phyloP scores from a whole-genome alignment of 768 basidiomycete genomes.

The Kwoniella heveanensis region DNA sequence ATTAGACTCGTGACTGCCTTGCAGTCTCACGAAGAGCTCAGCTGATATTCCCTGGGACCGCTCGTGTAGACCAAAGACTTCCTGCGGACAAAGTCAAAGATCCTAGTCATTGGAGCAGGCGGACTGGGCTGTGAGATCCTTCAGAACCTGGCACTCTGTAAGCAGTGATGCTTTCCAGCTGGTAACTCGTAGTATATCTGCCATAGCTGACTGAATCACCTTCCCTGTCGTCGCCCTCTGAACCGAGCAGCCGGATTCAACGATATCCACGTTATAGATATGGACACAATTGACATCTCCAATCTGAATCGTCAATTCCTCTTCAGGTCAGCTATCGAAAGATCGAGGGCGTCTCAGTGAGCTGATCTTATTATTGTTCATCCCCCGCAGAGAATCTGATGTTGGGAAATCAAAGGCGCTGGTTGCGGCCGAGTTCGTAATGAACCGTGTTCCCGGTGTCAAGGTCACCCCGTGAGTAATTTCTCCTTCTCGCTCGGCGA shows the following conservation, averaged over 20 bases:
- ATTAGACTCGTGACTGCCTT: too few species aligned
- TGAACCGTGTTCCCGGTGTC: slow-evolving; percentile 94
- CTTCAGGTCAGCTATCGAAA: slow-evolving; percentile 68
- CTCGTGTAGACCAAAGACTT: slow-evolving; percentile 83
- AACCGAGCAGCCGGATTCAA: slow-evolving; percentile 74
- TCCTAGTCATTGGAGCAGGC: slow-evolving; percentile 96
- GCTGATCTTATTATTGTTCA: slow-evolving; percentile 14
- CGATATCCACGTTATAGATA: slow-evolving; percentile 99
- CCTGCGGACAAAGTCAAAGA: slow-evolving; percentile 78
- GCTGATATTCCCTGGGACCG: neutral
- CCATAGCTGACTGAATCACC: neutral
- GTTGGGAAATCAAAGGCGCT: slow-evolving; percentile 93
- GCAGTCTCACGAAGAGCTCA: neutral
- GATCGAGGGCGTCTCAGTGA: neutral
- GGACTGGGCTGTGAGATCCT: slow-evolving; percentile 96
- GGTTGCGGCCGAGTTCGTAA: slow-evolving; percentile 92
- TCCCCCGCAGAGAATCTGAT: slow-evolving; percentile 59
- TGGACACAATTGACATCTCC: slow-evolving; percentile 99
- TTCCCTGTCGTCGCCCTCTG: neutral
- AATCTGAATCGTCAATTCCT: slow-evolving; percentile 98
- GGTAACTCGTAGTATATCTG: neutral
- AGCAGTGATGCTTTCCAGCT: slow-evolving; percentile 12
- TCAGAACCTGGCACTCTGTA: slow-evolving; percentile 83
- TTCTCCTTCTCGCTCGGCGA: too few species aligned
- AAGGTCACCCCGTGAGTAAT: slow-evolving; percentile 85